These are phyloP conservation scores for Sporisorium scitamineum DNA, from an alignment of 1,284 basidiomycete species.

Conservation along the genomic window DNA sequence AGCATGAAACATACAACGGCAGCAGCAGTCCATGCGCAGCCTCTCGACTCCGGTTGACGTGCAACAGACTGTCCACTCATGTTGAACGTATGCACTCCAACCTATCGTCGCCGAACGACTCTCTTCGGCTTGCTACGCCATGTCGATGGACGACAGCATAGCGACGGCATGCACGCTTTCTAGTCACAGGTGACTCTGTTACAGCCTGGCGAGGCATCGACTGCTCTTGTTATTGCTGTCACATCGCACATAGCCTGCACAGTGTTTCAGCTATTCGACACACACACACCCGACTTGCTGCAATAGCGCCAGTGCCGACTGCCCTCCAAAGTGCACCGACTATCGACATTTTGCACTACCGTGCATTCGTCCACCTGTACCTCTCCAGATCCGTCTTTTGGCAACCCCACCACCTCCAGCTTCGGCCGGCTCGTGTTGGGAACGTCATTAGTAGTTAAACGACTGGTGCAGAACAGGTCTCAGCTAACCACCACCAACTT, in stretches of 20 bases:
- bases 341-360: not conserved
- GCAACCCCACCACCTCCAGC: constrained; percentile 29
- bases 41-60: constrained; percentile 27
- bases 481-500: constrained; percentile 32
- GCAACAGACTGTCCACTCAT: not conserved
- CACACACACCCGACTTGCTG: not conserved
- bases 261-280: not conserved
- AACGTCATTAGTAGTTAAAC: constrained; percentile 42
- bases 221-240: not conserved
- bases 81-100: constrained; percentile 1
- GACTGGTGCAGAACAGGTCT: constrained; percentile 58
- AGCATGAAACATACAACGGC: constrained; percentile 2
- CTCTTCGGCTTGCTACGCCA: not conserved
- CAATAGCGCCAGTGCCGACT: not conserved
- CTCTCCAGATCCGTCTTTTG: constrained; percentile 52
- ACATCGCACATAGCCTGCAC: not conserved
- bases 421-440: constrained; percentile 32
- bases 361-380: constrained; percentile 39
- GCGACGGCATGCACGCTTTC: not conserved
- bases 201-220: not conserved
- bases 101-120: not conserved
- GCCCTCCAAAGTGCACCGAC: constrained; percentile 6
- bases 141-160: not conserved
- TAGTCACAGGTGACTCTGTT: not conserved
- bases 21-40: not conserved